phyloP scores from a whole-genome alignment of 164 flowering plant genomes.

The Malania oleifera region DNA sequence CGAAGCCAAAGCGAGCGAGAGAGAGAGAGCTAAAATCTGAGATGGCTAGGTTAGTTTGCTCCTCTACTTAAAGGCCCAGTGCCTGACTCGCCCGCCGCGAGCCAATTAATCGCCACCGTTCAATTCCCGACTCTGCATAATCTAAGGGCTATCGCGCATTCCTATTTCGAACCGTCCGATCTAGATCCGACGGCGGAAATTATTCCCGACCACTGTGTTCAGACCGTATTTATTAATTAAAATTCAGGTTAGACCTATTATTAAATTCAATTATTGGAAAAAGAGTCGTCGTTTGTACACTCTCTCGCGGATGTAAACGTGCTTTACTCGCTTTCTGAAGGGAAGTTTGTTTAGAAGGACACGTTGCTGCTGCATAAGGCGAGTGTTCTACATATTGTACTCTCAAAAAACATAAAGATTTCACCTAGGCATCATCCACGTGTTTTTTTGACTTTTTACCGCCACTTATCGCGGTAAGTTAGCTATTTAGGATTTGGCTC shows the following conservation, averaged over 20 bases:
- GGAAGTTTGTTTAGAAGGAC: not conserved
- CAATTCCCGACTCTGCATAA: not conserved
- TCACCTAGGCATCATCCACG: constrained; percentile 5
- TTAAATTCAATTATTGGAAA: not conserved
- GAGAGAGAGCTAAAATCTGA: not conserved
- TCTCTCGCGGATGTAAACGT: no score
- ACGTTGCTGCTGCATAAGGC: not conserved
- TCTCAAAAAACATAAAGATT: no score
- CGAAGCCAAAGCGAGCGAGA: not conserved
- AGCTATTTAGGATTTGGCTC: not conserved
- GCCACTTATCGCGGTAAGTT: constrained; percentile 11
- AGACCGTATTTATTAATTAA: not conserved
- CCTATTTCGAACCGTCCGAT: not conserved
- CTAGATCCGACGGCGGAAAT: constrained; percentile 8
- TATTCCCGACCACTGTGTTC: not conserved
- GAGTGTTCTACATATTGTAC: not conserved
- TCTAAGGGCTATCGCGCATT: constrained; percentile 5
- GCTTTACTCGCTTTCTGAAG: no score
- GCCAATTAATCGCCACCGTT: constrained; percentile 10
- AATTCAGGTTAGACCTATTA: not conserved
- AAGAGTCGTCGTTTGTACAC: no score
- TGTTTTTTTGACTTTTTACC: constrained; percentile 14
- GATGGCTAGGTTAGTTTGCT: not conserved
- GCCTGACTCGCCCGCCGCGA: constrained; percentile 11
- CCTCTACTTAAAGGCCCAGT: constrained; percentile 26